Base-by-base conservation (phyloP, 139 green algal genomes). In the Chlorella vulgaris region DNA sequence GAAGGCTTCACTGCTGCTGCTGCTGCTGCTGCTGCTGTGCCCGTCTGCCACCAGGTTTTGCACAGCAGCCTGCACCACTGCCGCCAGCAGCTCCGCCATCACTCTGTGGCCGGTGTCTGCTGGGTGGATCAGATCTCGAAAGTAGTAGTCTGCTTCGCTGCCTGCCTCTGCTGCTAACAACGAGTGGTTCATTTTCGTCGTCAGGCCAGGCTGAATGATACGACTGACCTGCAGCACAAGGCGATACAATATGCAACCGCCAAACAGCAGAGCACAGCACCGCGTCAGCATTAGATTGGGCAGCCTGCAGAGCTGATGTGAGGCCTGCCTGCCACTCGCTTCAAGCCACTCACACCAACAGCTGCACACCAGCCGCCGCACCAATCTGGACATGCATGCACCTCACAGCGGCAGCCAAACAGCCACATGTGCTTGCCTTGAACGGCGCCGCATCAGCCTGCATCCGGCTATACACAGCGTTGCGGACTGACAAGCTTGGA, bases 41-140 rank as follows among this genome's bases (percentile, higher is more conserved):
- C 55, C 55, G 18, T 31, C 55, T 31, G 40, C 35, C 47, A 33
- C 15, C 35, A 58, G 6, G 33, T 36, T 53, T 35, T 36, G 19
- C 22, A 35, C 24, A 38, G 53, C 36, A 10, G 8, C 4, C 19
- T 31, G 38, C 8, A 79, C 19, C 33, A 51, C 73, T 33, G 51
- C 73, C 7, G 73, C 73, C 35, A 79, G 51, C 35, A 68, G 51
- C 73, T 79, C 73, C 3, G 73, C 73, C 33, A 79, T 36, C 22
- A 67, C 53, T 55, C 68, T 33, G 24, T 79, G 73, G 19, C 73
- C 73, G 3, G 26, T 4, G 8, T 79, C 73, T 68, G 73, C 35
- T n/a, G n/a, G 62, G 39, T 74, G 67, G 38, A 74, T 39, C 24
- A 24, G 33, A 26, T 74, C 67, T 38, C 36, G 55, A 22, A 60